Conservation (phyloP, 805 yeast genomes). For the Cyberlindnera suaveolens region DNA sequence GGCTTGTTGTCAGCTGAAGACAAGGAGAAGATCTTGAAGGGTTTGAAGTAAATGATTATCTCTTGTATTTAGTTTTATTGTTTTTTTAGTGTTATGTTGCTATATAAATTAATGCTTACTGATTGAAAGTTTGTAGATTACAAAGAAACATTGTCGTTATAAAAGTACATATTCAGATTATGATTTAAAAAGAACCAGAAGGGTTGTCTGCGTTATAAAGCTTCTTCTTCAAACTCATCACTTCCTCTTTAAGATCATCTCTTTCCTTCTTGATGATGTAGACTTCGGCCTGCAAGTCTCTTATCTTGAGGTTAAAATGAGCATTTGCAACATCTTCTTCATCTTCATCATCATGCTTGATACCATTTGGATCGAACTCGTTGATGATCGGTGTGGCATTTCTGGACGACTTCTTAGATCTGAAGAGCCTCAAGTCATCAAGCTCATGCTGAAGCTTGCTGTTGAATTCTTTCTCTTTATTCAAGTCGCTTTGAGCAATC, state of each 20-base stretch:
- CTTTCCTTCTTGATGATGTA: constrained; percentile 78
- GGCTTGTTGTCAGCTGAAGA: constrained; percentile 48
- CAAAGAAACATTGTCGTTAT: background rate
- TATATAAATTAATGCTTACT: constrained; percentile 3
- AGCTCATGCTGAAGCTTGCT: constrained; percentile 56
- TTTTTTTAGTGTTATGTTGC: constrained; percentile 1
- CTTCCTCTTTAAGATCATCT: constrained; percentile 64
- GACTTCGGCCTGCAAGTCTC: constrained; percentile 80
- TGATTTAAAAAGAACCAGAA: background rate
- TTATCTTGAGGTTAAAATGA: constrained; percentile 68
- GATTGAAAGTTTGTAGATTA: background rate
- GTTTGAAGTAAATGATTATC: constrained; percentile 21
- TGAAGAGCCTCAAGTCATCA: constrained; percentile 58
- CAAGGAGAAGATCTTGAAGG: constrained; percentile 36
- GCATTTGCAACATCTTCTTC: constrained; percentile 34
- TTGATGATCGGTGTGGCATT: constrained; percentile 20
- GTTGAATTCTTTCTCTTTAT: constrained; percentile 49
- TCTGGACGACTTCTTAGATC: constrained; percentile 31
- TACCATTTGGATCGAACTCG: constrained; percentile 16
- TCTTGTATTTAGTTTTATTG: constrained; percentile 6
- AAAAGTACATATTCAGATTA: background rate
- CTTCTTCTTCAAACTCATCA: constrained; percentile 53
- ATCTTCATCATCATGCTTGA: constrained; percentile 24
- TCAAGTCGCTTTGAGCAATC: constrained; percentile 65
- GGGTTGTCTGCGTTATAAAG: constrained; percentile 26